A percentile compares a stretch with the other conserved stretches of the same genome.
phyloP scores from a whole-genome alignment of 2,329 filamentous ascomycete species.

The Fusarium marasasianum region DNA sequence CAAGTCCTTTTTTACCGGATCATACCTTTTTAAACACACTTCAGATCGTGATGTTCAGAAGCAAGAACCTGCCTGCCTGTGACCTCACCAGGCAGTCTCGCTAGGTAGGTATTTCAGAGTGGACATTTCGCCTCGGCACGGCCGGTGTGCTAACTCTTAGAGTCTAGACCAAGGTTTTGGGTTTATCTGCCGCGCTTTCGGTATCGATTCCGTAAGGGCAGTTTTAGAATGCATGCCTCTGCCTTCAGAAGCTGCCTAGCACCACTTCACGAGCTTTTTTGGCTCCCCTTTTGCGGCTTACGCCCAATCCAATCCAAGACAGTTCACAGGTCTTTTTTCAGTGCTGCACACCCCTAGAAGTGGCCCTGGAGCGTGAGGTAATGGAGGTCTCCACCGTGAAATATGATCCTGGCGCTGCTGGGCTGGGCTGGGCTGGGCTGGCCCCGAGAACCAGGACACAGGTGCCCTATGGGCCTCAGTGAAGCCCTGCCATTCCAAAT shows the following conservation, averaged over 20 bases:
- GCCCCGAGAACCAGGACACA: constrained; percentile 44
- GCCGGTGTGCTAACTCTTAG: constrained; percentile 4
- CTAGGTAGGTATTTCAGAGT: neutral
- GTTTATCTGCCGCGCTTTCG: constrained; percentile 38
- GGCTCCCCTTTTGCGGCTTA: neutral
- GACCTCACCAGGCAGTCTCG: constrained; percentile 2
- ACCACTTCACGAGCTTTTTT: constrained; percentile 24
- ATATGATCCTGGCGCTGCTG: constrained; percentile 37
- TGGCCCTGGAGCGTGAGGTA: neutral
- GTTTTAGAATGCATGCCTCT: constrained; percentile 12
- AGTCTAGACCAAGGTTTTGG: constrained; percentile 25
- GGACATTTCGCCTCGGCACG: constrained; percentile 19
- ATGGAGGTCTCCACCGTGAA: constrained; percentile 24
- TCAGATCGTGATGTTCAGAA: constrained; percentile 2
- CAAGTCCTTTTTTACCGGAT: constrained; percentile 21
- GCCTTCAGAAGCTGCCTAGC: neutral
- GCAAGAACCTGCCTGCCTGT: neutral
- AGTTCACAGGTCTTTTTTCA: neutral
- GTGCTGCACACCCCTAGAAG: constrained; percentile 6
- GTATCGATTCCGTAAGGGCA: constrained; percentile 41
- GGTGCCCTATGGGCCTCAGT: constrained; percentile 14
- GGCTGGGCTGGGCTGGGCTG: constrained; percentile 37
- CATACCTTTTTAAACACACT: neutral
- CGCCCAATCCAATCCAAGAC: neutral
- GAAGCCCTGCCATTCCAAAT: constrained; percentile 25